Percentiles rank a stretch among this genome's conserved stretches.
Conservation (phyloP, 2,329 filamentous ascomycete genomes). For the Mycosphaerella arachidis region DNA sequence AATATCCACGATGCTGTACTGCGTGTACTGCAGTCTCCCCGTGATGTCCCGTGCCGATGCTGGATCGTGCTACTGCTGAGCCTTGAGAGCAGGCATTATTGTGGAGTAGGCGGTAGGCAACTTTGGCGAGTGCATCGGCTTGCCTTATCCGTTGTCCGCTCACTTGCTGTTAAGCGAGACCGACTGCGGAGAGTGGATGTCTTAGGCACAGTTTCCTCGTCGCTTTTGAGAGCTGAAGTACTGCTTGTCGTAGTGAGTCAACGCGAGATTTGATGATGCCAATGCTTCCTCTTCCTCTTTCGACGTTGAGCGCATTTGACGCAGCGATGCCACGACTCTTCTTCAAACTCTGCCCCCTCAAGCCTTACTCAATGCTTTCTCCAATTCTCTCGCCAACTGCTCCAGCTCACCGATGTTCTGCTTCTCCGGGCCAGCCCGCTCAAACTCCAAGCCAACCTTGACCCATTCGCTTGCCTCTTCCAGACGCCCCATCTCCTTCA, state of each 20-base stretch:
- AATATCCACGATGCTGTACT: not conserved
- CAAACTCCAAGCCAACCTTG: constrained; percentile 65
- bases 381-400: constrained; percentile 25
- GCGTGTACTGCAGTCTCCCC: not conserved
- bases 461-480: constrained; percentile 81
- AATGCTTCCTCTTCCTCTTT: not conserved
- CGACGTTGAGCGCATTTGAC: not conserved
- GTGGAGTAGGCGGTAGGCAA: not conserved
- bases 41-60: not conserved
- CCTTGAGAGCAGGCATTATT: not conserved
- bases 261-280: not conserved
- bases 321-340: too few relatives aligned
- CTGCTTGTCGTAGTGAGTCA: too few relatives aligned
- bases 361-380: constrained; percentile 17
- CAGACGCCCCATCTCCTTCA: constrained; percentile 84
- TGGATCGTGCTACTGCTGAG: not conserved
- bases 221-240: too few relatives aligned
- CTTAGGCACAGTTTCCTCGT: not conserved
- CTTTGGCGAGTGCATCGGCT: not conserved
- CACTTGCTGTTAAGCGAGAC: not conserved
- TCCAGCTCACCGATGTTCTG: constrained; percentile 29
- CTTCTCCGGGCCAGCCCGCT: constrained; percentile 32
- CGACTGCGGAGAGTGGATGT: not conserved
- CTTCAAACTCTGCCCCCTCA: not conserved
- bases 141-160: not conserved